Evolutionary conservation across 768 basidiomycete genomes (phyloP).

Genomic region (Chalciporus sphaerocephalus): DNA sequence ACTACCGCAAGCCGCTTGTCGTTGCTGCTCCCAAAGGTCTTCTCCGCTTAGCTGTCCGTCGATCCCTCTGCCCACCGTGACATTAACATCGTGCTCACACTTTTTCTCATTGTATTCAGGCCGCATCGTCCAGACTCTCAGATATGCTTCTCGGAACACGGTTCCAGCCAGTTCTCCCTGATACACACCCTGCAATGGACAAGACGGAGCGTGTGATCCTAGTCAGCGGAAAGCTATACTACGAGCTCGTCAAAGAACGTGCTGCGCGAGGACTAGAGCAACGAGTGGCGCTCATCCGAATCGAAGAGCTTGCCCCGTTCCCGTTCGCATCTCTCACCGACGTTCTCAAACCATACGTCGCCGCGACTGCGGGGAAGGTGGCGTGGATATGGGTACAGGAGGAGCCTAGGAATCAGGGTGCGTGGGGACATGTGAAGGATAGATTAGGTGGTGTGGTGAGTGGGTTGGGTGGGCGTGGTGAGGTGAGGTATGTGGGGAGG

Average conservation of each 20-base stretch:
- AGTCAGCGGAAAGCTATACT: slow-evolving; percentile 82
- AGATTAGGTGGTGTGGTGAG: slow-evolving; percentile 53
- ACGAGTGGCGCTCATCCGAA: slow-evolving; percentile 62
- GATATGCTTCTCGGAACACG: slow-evolving; percentile 56
- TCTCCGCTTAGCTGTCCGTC: slow-evolving; percentile 65
- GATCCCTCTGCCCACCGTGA: background rate
- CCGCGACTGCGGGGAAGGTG: slow-evolving; percentile 35
- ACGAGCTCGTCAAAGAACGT: slow-evolving; percentile 76
- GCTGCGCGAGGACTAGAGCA: slow-evolving; percentile 42
- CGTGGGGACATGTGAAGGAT: slow-evolving; percentile 60
- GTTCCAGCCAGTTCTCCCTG: slow-evolving; percentile 68
- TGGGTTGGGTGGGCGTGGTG: slow-evolving; percentile 29
- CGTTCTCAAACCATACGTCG: slow-evolving; percentile 43
- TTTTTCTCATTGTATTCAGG: slow-evolving; percentile 40
- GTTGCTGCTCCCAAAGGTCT: slow-evolving; percentile 84
- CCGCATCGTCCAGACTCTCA: slow-evolving; percentile 61
- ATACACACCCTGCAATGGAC: slow-evolving; percentile 33
- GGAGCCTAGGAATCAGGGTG: slow-evolving; percentile 85
- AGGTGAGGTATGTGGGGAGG: slow-evolving; percentile 60
- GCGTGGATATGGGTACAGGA: slow-evolving; percentile 71
- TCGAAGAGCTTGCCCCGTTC: slow-evolving; percentile 88
- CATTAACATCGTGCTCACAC: background rate
- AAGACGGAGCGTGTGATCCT: slow-evolving; percentile 63
- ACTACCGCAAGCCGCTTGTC: slow-evolving; percentile 82
- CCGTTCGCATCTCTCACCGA: slow-evolving; percentile 56